Conservation (phyloP, 306 rosid species). For the Biancaea sappan region DNA sequence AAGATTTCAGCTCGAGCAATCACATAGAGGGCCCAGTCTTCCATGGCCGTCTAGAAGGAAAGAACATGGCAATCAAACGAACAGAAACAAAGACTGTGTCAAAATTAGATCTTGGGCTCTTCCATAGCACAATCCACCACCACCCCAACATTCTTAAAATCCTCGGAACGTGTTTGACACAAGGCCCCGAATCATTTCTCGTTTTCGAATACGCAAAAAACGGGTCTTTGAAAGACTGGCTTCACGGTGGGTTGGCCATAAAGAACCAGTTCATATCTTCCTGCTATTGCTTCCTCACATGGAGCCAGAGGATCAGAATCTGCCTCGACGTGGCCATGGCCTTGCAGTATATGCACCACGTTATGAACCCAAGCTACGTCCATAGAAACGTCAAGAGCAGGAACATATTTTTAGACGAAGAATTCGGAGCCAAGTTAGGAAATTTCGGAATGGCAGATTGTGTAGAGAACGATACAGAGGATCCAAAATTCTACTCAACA, state of each 20-base stretch:
- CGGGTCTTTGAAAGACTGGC: conserved; percentile 94
- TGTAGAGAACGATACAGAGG: conserved; percentile 38
- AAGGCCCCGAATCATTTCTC: conserved; percentile 60
- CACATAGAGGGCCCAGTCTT: conserved; percentile 86
- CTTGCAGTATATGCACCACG: conserved; percentile 62
- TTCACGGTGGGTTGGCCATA: conserved; percentile 92
- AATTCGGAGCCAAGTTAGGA: conserved; percentile 63
- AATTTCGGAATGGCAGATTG: conserved; percentile 62
- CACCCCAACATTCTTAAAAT: conserved; percentile 83
- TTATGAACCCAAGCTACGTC: conserved; percentile 55
- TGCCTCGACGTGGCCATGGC: conserved; percentile 80
- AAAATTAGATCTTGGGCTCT: conserved; percentile 59
- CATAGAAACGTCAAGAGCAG: conserved; percentile 63
- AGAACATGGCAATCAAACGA: conserved; percentile 71
- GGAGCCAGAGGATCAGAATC: conserved; percentile 84
- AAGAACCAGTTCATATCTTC: conserved; percentile 94
- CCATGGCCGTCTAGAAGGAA: conserved; percentile 81
- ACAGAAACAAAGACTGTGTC: conserved; percentile 41
- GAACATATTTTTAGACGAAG: conserved; percentile 67
- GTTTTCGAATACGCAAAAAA: conserved; percentile 83
- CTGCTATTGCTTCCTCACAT: conserved; percentile 86
- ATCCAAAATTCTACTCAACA: conserved; percentile 38
- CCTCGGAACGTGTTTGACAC: conserved; percentile 60
- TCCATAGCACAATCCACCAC: conserved; percentile 57
- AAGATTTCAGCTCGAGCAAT: conserved; percentile 71